phyloP scores from a whole-genome alignment of 768 basidiomycete genomes.

The Pisolithus albus region DNA sequence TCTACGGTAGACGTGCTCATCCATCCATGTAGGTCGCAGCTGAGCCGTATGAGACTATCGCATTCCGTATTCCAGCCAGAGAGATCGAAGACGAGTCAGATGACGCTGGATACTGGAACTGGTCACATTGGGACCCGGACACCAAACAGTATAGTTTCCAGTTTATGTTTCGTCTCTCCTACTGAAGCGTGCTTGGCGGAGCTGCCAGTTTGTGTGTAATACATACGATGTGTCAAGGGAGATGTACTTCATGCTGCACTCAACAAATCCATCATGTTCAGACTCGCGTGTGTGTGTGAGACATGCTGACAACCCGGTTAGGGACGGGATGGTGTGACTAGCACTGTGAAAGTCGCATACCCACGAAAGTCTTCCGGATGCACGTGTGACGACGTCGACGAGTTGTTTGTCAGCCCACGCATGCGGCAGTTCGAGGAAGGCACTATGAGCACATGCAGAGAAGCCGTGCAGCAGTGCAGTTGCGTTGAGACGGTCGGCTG shows the following conservation, averaged over 20 bases:
- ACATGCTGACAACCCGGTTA: background rate
- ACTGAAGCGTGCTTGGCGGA: conserved; percentile 18
- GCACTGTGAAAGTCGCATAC: background rate
- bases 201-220: background rate
- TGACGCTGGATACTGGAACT: conserved; percentile 88
- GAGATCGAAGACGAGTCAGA: conserved; percentile 95
- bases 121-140: conserved; percentile 99
- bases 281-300: conserved; percentile 1
- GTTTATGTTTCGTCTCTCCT: conserved; percentile 79
- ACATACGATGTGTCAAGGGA: background rate
- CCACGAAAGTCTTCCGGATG: background rate
- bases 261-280: background rate
- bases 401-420: too few species aligned
- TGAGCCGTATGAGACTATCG: conserved; percentile 98
- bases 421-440: too few species aligned
- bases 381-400: too few species aligned
- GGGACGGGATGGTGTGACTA: background rate
- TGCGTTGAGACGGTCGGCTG: too few species aligned
- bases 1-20: conserved; percentile 24
- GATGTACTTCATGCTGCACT: background rate
- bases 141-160: conserved; percentile 98
- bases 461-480: too few species aligned
- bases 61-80: conserved; percentile 96
- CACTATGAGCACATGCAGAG: too few species aligned
- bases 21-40: conserved; percentile 76